Evolutionary conservation across 108 stramenopile species (phyloP).

Genomic region (Cyclotella distinguenda): DNA sequence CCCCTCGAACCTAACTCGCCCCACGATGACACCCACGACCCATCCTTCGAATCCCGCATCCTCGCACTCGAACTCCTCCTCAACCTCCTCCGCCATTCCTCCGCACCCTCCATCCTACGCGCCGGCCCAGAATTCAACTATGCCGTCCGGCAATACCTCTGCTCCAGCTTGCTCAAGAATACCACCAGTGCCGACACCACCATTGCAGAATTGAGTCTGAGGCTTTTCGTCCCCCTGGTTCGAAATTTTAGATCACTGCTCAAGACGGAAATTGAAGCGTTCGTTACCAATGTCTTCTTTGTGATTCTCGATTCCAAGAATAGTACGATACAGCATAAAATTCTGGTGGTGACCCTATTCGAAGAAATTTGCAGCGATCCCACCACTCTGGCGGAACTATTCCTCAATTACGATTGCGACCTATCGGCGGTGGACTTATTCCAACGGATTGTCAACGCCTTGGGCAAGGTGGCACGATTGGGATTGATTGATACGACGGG

Average conservation of each 20-base stretch:
- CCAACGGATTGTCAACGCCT: conserved; percentile 89
- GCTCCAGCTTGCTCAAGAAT: conserved; percentile 93
- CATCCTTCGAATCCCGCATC: conserved; percentile 85
- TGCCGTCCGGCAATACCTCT: conserved; percentile 92
- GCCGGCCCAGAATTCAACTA: conserved; percentile 83
- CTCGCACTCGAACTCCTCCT: conserved; percentile 93
- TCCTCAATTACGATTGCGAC: conserved; percentile 99
- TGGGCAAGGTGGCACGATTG: conserved; percentile 86
- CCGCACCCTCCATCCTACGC: conserved; percentile 59
- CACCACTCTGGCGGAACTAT: conserved; percentile 89
- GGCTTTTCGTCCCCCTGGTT: conserved; percentile 92
- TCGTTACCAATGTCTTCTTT: conserved; percentile 98
- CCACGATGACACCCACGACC: conserved; percentile 48
- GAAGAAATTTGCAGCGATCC: conserved; percentile 88
- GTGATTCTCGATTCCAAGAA: conserved; percentile 94
- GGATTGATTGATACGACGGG: conserved; percentile 45
- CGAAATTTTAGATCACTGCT: conserved; percentile 88
- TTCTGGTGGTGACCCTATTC: conserved; percentile 90
- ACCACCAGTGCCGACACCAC: conserved; percentile 80
- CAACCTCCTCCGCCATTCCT: conserved; percentile 78
- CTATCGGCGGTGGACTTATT: conserved; percentile 91
- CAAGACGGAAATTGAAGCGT: conserved; percentile 94
- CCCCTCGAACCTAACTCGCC: too few relatives aligned
- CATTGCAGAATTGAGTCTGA: conserved; percentile 89
- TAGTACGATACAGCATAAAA: conserved; percentile 91